phyloP scores from a whole-genome alignment of 352 stramenopile genomes.

The Globisporangium nagaii region DNA sequence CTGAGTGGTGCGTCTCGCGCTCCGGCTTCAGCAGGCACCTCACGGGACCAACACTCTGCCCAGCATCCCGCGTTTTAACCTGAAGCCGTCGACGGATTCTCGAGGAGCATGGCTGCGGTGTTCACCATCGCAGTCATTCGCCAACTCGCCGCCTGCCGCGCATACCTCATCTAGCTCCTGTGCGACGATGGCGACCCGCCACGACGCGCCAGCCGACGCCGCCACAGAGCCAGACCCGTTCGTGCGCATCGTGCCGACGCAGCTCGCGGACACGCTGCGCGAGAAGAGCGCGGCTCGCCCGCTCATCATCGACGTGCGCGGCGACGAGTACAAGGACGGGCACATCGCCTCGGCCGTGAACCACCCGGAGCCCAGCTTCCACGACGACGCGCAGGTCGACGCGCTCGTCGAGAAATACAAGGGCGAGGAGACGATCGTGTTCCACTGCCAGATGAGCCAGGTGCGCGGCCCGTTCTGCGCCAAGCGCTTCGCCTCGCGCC shows the following conservation, averaged over 20 bases:
- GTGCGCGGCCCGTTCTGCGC: conserved; percentile 74
- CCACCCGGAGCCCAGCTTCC: conserved; percentile 66
- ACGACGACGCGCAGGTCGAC: conserved; percentile 73
- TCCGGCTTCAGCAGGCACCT: background rate
- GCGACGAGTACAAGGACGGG: conserved; percentile 55
- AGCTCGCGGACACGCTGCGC: conserved; percentile 46
- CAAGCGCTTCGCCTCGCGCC: conserved; percentile 58
- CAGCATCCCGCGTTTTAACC: too few species aligned
- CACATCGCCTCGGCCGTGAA: conserved; percentile 73
- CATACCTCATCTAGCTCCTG: background rate
- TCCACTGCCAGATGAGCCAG: conserved; percentile 87
- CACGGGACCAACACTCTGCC: background rate
- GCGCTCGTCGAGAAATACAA: conserved; percentile 61
- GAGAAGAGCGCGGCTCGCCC: conserved; percentile 20
- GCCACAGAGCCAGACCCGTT: conserved; percentile 8
- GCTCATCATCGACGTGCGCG: conserved; percentile 67
- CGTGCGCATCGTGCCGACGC: conserved; percentile 41
- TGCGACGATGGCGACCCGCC: conserved; percentile 4
- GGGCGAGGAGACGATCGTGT: conserved; percentile 56
- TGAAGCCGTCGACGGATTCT: background rate
- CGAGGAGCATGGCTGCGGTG: background rate
- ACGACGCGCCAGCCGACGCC: background rate
- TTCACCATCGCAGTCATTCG: background rate
- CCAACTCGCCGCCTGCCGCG: background rate
- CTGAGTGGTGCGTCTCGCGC: conserved; percentile 1